Base-by-base conservation (phyloP, 2,329 filamentous ascomycete species). In the Pyrenophora teres region DNA sequence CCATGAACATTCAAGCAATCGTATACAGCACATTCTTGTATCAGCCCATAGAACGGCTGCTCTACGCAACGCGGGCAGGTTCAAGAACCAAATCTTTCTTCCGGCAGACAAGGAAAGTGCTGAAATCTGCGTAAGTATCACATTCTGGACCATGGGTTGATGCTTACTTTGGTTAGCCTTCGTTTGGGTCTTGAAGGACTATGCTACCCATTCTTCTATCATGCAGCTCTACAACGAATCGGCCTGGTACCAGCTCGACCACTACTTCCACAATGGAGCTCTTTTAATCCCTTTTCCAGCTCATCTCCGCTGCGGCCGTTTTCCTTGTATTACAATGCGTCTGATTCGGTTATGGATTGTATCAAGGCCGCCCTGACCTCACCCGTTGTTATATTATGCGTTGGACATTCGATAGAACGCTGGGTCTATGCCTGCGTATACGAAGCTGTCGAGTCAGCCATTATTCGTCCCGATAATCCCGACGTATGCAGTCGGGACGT, bases 191-290 rank as follows among this genome's bases (percentile, higher is more conserved):
- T 72, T 10, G 67, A 71, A 40, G 15, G 70, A 4, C 25, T 67
- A 3, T 67, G 68, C 44, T 73, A 65, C 48, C 69, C 71, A 3
- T 61, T 73, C n/a, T 60, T 59, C 6, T 70, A 73, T 37, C 65
- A 71, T 54, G 60, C 62, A 4, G 55, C 47, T 37, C 51, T 73
- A 16, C 70, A 72, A 57, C 55, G 65, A 23, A 52, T 73, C 27
- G 69, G 67, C 2, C 60, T 73, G 6, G 38, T 65, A 9, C 58
- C 69, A 32, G 60, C 67, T 35, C 57, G 49, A 16, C 68, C 68
- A 16, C 44, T 70, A 6, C 52, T 71, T 10, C 70, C 70, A 12
- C 46, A 53, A 13, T 64, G 63, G 59, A 60, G 37, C 30, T 53
- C 66, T 1, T 65, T 71, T 31, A 56, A 68, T 18, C 69, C 69